Conservation (phyloP, 225 moss, liverwort and hornwort species). For the Pleurozium schreberi region DNA sequence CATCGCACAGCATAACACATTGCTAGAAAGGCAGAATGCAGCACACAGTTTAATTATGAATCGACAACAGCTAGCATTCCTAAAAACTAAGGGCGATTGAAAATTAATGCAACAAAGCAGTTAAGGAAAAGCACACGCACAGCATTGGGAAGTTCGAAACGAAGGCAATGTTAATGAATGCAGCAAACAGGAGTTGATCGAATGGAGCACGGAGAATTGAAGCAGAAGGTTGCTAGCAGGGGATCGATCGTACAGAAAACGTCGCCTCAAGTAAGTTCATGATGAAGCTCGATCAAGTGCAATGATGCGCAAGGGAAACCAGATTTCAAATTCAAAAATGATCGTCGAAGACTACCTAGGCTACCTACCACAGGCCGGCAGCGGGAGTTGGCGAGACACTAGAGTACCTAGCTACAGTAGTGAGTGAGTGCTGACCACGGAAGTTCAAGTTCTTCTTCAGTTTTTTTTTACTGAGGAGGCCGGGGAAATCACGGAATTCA, state of each 20-base stretch:
- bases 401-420: no score
- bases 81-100: no score
- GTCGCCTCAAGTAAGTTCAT: neutral
- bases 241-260: neutral
- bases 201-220: neutral
- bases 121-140: no score
- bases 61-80: no score
- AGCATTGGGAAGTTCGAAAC: no score
- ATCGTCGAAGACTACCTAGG: neutral
- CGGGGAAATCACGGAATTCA: neutral
- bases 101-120: no score
- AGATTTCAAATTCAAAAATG: neutral
- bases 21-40: neutral
- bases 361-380: neutral
- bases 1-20: no score
- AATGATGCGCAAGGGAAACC: neutral
- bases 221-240: no score
- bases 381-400: neutral
- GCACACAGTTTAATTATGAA: no score
- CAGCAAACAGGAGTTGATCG: neutral
- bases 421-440: no score
- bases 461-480: neutral
- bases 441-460: no score
- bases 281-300: neutral
- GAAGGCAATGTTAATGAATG: no score